A percentile compares a stretch with the other conserved stretches of the same genome.
Conservation (phyloP, 2,329 filamentous ascomycete species). For the Rachicladosporium sp. region DNA sequence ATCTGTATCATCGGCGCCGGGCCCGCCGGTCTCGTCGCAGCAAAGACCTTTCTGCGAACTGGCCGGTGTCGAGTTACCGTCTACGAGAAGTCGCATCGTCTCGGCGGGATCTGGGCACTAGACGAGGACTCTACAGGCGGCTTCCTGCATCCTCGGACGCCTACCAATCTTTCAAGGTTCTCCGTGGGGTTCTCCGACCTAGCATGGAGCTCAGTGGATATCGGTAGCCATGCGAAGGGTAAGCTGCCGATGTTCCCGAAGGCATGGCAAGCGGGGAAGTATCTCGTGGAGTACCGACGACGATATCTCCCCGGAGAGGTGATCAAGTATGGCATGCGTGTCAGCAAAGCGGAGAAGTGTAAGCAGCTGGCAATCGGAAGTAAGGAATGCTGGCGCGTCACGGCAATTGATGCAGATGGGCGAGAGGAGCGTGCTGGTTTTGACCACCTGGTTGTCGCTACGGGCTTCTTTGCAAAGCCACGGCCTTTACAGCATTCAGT, state of each 20-base stretch:
- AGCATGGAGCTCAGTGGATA: slow-evolving; percentile 48
- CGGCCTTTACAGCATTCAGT: slow-evolving; percentile 42
- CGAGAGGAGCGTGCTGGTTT: slow-evolving; percentile 31
- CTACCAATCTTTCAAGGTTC: slow-evolving; percentile 64
- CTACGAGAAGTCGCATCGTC: slow-evolving; percentile 51
- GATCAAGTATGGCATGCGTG: slow-evolving; percentile 30
- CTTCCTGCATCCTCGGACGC: slow-evolving; percentile 47
- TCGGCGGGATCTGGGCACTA: slow-evolving; percentile 69
- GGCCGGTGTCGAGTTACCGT: slow-evolving; percentile 54
- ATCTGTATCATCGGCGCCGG: slow-evolving; percentile 34
- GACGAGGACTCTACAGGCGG: slow-evolving; percentile 31
- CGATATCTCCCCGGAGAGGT: slow-evolving; percentile 43
- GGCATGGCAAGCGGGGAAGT: slow-evolving; percentile 64
- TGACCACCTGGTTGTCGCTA: slow-evolving; percentile 59
- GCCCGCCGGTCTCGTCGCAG: slow-evolving; percentile 32
- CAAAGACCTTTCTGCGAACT: slow-evolving; percentile 56
- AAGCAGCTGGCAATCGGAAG: slow-evolving; percentile 1
- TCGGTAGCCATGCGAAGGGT: slow-evolving; percentile 7
- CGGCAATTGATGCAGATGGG: slow-evolving; percentile 8
- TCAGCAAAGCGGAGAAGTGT: slow-evolving; percentile 7
- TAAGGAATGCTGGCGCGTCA: slow-evolving; percentile 13
- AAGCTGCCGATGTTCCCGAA: slow-evolving; percentile 52
- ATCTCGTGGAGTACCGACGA: slow-evolving; percentile 53
- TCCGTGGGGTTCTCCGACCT: slow-evolving; percentile 54
- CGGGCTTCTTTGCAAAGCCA: slow-evolving; percentile 62